Percentiles rank a stretch among this genome's conserved stretches.
Evolutionary conservation across 805 yeast genomes (phyloP).

Genomic region (Sporopachydermia quercuum): DNA sequence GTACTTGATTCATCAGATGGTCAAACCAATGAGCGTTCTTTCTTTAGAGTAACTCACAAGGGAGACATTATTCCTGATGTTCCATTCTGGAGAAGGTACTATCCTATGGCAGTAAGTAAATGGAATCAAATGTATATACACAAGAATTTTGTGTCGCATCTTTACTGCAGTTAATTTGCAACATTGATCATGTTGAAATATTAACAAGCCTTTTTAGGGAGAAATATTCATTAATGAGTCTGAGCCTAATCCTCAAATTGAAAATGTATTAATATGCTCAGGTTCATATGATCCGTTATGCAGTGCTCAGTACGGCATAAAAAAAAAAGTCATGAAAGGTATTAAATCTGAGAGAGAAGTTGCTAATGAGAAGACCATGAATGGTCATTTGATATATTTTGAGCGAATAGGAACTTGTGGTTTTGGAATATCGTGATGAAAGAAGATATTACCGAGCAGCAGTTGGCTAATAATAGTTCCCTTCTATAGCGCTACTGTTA

Average conservation of each 20-base stretch:
- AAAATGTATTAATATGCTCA: background rate
- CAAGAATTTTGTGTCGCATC: no score
- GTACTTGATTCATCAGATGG: slow-evolving; percentile 27
- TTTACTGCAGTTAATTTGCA: no score
- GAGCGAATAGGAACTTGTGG: background rate
- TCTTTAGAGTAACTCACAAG: slow-evolving; percentile 7
- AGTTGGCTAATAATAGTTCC: no score
- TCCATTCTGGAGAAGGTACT: slow-evolving; percentile 6
- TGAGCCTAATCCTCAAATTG: background rate
- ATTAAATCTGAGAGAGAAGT: no score
- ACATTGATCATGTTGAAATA: no score
- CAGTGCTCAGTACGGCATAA: background rate
- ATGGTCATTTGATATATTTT: background rate
- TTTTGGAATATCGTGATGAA: no score
- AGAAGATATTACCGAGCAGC: no score
- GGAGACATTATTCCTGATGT: slow-evolving; percentile 7
- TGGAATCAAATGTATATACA: no score
- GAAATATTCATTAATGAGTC: background rate
- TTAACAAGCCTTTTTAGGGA: no score
- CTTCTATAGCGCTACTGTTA: no score
- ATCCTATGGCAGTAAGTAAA: background rate
- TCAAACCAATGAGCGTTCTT: slow-evolving; percentile 3
- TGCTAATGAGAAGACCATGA: background rate
- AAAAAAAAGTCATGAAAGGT: no score
- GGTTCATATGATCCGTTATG: background rate